These are phyloP conservation scores for Chrysopogon serrulatus DNA, from an alignment of 176 grass and related monocot species.

Conservation along the genomic window DNA sequence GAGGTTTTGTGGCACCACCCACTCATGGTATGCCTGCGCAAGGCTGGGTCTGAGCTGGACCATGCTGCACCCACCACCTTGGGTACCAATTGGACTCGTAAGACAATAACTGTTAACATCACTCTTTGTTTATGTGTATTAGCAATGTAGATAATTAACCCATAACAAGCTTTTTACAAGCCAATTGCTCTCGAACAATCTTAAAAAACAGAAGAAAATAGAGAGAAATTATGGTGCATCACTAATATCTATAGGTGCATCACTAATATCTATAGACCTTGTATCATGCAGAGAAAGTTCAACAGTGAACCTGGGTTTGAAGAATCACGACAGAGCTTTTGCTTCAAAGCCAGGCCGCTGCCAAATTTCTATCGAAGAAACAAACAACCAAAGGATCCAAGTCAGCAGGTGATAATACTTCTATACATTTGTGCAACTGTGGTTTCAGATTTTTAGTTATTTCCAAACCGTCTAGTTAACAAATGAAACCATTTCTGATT, in stretches of 20 bases:
- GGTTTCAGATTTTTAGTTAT: background rate
- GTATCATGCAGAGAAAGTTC: slow-evolving; percentile 36
- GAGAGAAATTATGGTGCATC: background rate
- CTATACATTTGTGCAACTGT: background rate
- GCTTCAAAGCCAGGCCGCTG: slow-evolving; percentile 50
- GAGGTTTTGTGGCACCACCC: no score
- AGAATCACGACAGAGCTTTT: slow-evolving; percentile 34
- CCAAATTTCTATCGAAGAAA: slow-evolving; percentile 58
- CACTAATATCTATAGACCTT: background rate
- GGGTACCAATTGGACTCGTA: no score
- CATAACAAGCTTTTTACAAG: background rate
- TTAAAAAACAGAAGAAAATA: background rate
- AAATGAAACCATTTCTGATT: no score
- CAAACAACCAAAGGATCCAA: slow-evolving; percentile 47
- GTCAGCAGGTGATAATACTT: slow-evolving; percentile 40
- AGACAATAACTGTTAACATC: no score
- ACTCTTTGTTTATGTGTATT: background rate
- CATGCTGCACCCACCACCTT: no score
- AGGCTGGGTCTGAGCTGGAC: no score
- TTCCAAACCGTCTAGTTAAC: background rate
- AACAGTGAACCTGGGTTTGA: slow-evolving; percentile 36
- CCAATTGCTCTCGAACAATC: background rate
- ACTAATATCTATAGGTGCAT: no score
- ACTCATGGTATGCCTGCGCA: no score
- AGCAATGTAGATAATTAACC: background rate